phyloP scores from a whole-genome alignment of 345 rosid species.

The Dipteronia dyeriana region DNA sequence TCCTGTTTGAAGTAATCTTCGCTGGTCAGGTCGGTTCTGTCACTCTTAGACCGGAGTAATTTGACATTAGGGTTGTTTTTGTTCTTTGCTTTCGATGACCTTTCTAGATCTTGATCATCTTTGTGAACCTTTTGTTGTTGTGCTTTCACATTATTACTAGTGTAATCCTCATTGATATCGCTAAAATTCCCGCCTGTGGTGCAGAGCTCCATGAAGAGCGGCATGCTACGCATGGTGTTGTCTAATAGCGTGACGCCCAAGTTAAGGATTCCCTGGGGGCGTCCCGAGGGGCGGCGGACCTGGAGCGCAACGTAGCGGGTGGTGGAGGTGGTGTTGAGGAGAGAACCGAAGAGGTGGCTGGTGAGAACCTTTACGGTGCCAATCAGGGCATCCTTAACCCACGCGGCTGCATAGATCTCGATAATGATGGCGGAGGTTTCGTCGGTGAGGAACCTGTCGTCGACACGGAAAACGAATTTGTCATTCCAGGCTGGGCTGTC shows the following conservation, averaged over 20 bases:
- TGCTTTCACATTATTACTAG: neutral
- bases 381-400: conserved; percentile 76
- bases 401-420: conserved; percentile 84
- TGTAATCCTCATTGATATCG: conserved; percentile 6
- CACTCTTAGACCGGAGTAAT: conserved; percentile 67
- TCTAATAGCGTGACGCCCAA: conserved; percentile 73
- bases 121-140: neutral
- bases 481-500: conserved; percentile 88
- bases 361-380: conserved; percentile 68
- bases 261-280: conserved; percentile 85
- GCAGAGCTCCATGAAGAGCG: conserved; percentile 51
- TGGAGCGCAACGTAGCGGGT: conserved; percentile 51
- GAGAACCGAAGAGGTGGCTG: conserved; percentile 41
- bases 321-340: conserved; percentile 27
- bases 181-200: conserved; percentile 23
- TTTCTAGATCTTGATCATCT: conserved; percentile 5
- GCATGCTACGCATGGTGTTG: conserved; percentile 80
- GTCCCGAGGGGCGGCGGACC: conserved; percentile 79
- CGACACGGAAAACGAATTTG: conserved; percentile 75
- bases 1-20: conserved; percentile 23
- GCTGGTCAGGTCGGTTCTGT: conserved; percentile 53
- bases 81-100: neutral
- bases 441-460: conserved; percentile 54
- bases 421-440: conserved; percentile 63
- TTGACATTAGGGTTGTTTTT: conserved; percentile 17